Evolutionary conservation across 352 stramenopile genomes (phyloP), one percentile per base, ranked within the genome.

Genomic region (Phytophthora melonis): DNA sequence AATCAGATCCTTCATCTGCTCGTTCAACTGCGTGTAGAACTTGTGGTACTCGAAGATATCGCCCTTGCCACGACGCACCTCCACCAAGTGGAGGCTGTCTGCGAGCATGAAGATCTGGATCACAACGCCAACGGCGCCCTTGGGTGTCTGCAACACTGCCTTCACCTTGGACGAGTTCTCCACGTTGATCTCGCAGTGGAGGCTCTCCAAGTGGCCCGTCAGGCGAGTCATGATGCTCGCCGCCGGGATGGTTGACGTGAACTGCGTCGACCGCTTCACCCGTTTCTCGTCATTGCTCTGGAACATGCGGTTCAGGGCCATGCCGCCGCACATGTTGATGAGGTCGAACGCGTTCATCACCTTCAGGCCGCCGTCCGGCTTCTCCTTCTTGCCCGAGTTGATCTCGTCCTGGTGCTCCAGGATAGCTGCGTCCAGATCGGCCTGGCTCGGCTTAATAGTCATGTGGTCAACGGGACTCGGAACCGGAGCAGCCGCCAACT

Each of bases 11-110:
- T 94, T 91, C 78, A 96, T 87, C 74, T 94, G 87, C 68, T 95
- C 88, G 74, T 92, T 95, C 68, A 96, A 78, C 79, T 94, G 88
- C 75, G 87, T 91, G 86, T 95, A 96, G 63, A 96, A 95, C 82
- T 96, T 95, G 87, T 95, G 84, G 80, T 96, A 97, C 80, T 95
- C 91, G 58, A 97, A 95, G 66, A 97, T 95, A 73, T 97, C 91
- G 47, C 92, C 92, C 81, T 97, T 97, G 60, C 89, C 92, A 68
- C 89, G 90, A 71, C 89, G 88, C 75, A 97, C 90, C 70, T 97
- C 88, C 19, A 97, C 88, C n/a, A 97, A 73, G 61, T 95, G 87
- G 18, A 96, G 80, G 63, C 77, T 93, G 39, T 96, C 89, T 19
- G 89, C 89, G 19, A 97, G 86, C 76, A 94, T 91, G 70, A 94